Evolutionary conservation across 192 early-diverging fungal genomes (phyloP).

Genomic region (Coemansia sp.): DNA sequence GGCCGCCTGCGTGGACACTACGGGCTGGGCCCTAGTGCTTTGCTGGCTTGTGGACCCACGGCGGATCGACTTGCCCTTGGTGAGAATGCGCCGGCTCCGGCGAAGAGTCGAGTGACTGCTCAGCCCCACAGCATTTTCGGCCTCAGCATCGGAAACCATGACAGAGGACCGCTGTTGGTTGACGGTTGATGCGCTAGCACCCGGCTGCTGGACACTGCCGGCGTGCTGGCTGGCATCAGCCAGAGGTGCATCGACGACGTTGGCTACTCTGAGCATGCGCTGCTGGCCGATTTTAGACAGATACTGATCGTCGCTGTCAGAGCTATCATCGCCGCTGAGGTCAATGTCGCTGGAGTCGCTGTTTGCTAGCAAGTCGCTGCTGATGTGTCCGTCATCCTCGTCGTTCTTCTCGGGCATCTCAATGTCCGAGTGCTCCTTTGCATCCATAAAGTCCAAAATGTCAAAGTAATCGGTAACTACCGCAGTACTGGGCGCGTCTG

Average conservation of each 20-base stretch:
- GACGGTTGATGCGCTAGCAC: not conserved
- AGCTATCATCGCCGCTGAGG: conserved; percentile 18
- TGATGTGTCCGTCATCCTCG: conserved; percentile 48
- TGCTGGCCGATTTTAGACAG: conserved; percentile 24
- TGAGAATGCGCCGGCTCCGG: conserved; percentile 40
- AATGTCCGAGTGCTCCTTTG: conserved; percentile 4
- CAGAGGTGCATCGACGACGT: conserved; percentile 17
- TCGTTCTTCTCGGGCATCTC: not conserved
- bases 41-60: not conserved
- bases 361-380: conserved; percentile 50
- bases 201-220: not conserved
- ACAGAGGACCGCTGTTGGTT: not conserved
- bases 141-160: not conserved
- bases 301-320: conserved; percentile 38
- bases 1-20: not conserved
- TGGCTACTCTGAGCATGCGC: conserved; percentile 21
- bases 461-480: conserved; percentile 49
- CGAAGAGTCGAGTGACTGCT: conserved; percentile 32
- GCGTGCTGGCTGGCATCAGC: not conserved
- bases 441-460: conserved; percentile 47
- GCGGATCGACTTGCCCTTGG: conserved; percentile 25
- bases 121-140: not conserved
- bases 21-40: not conserved
- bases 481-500: conserved; percentile 5
- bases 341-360: conserved; percentile 30